These are phyloP conservation scores for Alternaria alternata DNA, from an alignment of 2,329 filamentous ascomycete species.

Conservation along the genomic window DNA sequence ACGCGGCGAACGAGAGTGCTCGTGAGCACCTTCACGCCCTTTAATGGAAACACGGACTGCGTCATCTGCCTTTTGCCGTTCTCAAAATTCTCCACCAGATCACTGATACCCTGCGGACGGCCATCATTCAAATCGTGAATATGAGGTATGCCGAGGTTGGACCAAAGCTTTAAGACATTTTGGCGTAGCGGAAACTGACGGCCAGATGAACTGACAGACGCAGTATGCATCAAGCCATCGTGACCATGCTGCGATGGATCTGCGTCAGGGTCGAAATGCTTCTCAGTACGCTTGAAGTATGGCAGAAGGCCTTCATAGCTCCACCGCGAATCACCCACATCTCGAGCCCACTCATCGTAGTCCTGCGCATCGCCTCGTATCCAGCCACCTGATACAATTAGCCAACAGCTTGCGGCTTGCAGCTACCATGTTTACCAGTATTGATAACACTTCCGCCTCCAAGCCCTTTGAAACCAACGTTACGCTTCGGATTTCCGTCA, in stretches of 20 bases:
- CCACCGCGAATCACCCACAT: conserved; percentile 36
- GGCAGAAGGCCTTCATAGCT: conserved; percentile 38
- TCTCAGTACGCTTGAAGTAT: conserved; percentile 39
- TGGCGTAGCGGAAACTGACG: conserved; percentile 31
- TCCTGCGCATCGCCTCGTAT: conserved; percentile 36
- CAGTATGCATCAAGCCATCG: conserved; percentile 34
- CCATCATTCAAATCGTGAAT: conserved; percentile 30
- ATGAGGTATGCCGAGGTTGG: conserved; percentile 18
- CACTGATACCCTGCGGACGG: conserved; percentile 30
- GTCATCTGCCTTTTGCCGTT: conserved; percentile 34
- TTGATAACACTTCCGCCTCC: conserved; percentile 42
- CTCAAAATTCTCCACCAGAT: conserved; percentile 33
- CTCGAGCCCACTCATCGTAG: conserved; percentile 39
- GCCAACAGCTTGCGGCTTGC: not conserved
- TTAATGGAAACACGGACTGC: conserved; percentile 20
- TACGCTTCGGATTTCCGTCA: conserved; percentile 33
- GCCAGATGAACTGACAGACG: conserved; percentile 16
- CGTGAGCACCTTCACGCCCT: conserved; percentile 25
- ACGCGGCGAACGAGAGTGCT: conserved; percentile 22
- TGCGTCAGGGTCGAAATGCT: conserved; percentile 28
- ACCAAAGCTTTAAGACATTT: conserved; percentile 23
- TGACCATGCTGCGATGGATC: conserved; percentile 35
- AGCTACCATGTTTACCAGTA: conserved; percentile 5
- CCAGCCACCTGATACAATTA: conserved; percentile 19
- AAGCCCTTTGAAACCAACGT: conserved; percentile 40